Percentiles rank a stretch among this genome's conserved stretches.
Conservation (phyloP, 345 rosid genomes). For the Syzygium grande region DNA sequence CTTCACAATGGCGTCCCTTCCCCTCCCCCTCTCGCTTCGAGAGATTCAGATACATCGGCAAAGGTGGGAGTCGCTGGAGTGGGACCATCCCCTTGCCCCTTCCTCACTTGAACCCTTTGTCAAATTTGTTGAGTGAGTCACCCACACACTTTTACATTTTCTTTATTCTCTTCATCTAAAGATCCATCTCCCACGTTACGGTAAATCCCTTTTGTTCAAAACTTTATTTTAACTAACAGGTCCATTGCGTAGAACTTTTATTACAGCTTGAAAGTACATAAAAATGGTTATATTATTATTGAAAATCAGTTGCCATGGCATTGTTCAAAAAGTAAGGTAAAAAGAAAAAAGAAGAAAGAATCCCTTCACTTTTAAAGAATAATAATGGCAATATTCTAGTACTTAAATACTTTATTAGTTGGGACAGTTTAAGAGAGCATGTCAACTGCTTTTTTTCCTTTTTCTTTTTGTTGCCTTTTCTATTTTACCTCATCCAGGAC, state of each 20-base stretch:
- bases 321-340: background rate
- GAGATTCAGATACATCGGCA: rapidly evolving
- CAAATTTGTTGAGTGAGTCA: rapidly evolving
- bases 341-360: no score
- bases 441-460: background rate
- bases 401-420: background rate
- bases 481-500: background rate
- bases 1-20: background rate
- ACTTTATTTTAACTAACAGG: background rate
- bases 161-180: background rate
- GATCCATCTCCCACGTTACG: background rate
- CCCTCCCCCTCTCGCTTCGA: background rate
- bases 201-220: no score
- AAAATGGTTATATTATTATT: background rate
- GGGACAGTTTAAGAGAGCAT: background rate
- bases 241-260: background rate
- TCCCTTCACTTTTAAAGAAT: no score
- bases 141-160: background rate
- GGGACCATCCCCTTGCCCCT: background rate
- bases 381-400: no score
- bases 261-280: background rate
- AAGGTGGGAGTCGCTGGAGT: background rate
- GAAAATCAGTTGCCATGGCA: background rate
- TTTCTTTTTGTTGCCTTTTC: background rate
- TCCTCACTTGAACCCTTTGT: rapidly evolving